Base-by-base conservation (phyloP, 306 rosid genomes). In the Carpinus viminea region DNA sequence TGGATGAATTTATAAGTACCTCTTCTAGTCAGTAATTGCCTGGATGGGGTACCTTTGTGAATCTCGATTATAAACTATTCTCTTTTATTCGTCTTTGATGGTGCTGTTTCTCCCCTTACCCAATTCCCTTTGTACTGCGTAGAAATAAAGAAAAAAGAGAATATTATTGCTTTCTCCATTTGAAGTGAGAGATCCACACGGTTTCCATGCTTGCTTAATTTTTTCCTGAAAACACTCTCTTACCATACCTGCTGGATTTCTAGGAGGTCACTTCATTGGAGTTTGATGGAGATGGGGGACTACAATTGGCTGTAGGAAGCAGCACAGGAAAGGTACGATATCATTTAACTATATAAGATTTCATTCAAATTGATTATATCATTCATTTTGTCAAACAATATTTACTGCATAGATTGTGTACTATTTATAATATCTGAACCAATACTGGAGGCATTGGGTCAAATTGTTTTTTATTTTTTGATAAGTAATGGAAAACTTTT, bases 221-320 rank as follows among this genome's bases (percentile, higher is more conserved):
- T 72, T 60, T 69, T 78, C 15, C 10, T 41, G 26, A 20, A 77
- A 73, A 78, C 76, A 17, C 28, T 66, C 72, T 79, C 68, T 48
- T 73, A 59, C 54, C 62, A 57, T 13, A 41, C 73, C 43, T 38
- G 41, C 18, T 15, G 66, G 46, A 77, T 85, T 74, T 78, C 70
- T 84, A 95, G 98, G 98, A 88, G 91, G 98, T 92, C 78, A 95
- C 97, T 78, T 93, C 98, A 71, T 76, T 95, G 69, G 91, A 88
- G 81, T 92, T 92, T 85, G 97, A 95, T 62, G 91, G 80, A 55
- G 86, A 88, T 75, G 92, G 90, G 13, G 98, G 91, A 77, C 88
- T 88, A 78, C 87, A 70, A 79, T 83, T 95, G 97, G 98, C 98
- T 65, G 98, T 92, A 74, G 98, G 98, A 85, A 95, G 90, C 84